phyloP scores from a whole-genome alignment of 345 rosid species.

The Dipteronia dyeriana region DNA sequence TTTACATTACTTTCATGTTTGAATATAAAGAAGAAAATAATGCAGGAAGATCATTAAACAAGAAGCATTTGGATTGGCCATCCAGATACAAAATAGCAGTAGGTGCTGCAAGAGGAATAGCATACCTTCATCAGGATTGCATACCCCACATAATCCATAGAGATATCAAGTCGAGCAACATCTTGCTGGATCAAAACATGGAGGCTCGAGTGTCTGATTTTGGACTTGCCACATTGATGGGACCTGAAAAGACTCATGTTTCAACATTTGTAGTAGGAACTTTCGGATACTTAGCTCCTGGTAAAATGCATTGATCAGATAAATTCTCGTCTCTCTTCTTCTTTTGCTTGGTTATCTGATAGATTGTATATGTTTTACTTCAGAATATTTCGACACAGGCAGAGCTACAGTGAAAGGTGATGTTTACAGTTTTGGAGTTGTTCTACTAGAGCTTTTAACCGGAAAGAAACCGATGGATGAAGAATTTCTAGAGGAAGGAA shows the following conservation, averaged over 20 bases:
- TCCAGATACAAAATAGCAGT: constrained; percentile 66
- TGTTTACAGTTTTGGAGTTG: constrained; percentile 86
- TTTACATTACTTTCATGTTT: neutral
- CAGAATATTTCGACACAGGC: constrained; percentile 84
- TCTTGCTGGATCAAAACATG: constrained; percentile 78
- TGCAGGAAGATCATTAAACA: constrained; percentile 50
- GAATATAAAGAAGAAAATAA: neutral
- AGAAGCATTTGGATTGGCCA: constrained; percentile 57
- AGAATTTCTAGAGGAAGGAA: constrained; percentile 80
- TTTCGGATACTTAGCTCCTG: constrained; percentile 87
- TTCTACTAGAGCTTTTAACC: constrained; percentile 73
- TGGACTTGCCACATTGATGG: constrained; percentile 82
- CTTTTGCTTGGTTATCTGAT: neutral
- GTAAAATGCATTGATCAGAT: constrained; percentile 28
- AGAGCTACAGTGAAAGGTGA: constrained; percentile 83
- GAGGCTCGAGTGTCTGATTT: constrained; percentile 88
- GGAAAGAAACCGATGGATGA: constrained; percentile 83
- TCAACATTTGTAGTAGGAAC: constrained; percentile 85
- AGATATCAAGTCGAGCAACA: constrained; percentile 84
- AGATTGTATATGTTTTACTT: constrained; percentile 11
- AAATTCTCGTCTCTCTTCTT: neutral
- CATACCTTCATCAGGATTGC: constrained; percentile 89
- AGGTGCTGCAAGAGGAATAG: constrained; percentile 85
- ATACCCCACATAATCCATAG: constrained; percentile 88
- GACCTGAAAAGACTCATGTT: constrained; percentile 78